phyloP scores from a whole-genome alignment of 2,329 filamentous ascomycete genomes.

The Arthrobotrys conoides region DNA sequence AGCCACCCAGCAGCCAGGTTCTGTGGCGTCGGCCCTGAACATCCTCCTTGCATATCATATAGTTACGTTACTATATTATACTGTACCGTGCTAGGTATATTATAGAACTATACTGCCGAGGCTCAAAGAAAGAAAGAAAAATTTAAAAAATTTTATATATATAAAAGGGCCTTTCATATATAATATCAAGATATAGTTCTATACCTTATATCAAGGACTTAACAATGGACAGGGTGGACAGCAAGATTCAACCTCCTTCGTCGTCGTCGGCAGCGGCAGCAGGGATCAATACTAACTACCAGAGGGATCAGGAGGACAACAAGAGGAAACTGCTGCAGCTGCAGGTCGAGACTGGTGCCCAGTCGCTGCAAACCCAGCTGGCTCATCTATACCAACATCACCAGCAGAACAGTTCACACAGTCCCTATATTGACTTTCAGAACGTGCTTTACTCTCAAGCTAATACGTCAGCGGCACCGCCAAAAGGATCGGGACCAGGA shows the following conservation, averaged over 20 bases:
- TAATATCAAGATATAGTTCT: background rate
- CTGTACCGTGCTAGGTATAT: background rate
- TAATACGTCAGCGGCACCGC: background rate
- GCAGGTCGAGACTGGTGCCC: slow-evolving; percentile 20
- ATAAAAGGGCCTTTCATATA: background rate
- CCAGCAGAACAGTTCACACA: slow-evolving; percentile 38
- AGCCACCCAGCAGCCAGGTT: background rate
- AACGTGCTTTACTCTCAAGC: slow-evolving; percentile 50
- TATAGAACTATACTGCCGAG: background rate
- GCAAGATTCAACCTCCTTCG: background rate
- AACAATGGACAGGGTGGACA: background rate
- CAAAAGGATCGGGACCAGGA: background rate
- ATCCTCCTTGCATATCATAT: background rate
- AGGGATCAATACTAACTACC: background rate
- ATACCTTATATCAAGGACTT: background rate
- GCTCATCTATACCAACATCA: slow-evolving; percentile 54
- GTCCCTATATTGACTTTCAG: slow-evolving; percentile 55
- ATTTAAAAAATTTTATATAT: background rate
- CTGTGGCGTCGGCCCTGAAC: background rate
- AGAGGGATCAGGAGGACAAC: background rate
- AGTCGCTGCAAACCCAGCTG: slow-evolving; percentile 51
- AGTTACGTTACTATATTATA: background rate
- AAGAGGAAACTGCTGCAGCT: slow-evolving; percentile 26
- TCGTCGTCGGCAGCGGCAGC: background rate
- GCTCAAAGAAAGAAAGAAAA: background rate